A percentile compares a stretch with the other conserved stretches of the same genome.
phyloP scores from a whole-genome alignment of 768 basidiomycete genomes.

The Kwoniella dendrophila region DNA sequence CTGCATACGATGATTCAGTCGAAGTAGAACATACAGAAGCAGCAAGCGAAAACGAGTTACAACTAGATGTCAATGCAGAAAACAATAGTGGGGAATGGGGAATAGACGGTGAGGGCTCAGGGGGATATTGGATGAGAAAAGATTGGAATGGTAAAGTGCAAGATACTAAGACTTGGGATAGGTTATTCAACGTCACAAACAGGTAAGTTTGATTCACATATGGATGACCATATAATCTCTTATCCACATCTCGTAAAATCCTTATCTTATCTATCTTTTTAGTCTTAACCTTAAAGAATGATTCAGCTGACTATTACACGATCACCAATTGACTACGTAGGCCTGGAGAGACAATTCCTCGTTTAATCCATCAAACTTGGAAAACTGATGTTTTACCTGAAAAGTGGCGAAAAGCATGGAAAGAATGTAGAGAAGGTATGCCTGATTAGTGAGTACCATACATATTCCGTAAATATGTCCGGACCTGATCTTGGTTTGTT shows the following conservation, averaged over 20 bases:
- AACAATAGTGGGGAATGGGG: slow-evolving; percentile 31
- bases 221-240: too few relatives aligned
- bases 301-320: slow-evolving; percentile 4
- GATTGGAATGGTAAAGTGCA: slow-evolving; percentile 52
- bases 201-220: slow-evolving; percentile 38
- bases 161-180: slow-evolving; percentile 46
- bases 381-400: slow-evolving; percentile 82
- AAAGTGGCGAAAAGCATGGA: slow-evolving; percentile 77
- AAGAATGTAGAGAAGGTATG: slow-evolving; percentile 87
- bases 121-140: slow-evolving; percentile 49
- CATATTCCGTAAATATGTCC: neutral
- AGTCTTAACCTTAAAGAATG: slow-evolving; percentile 5
- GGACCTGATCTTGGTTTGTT: slow-evolving; percentile 18
- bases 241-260: neutral
- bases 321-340: slow-evolving; percentile 56
- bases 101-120: slow-evolving; percentile 45
- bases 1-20: slow-evolving; percentile 16
- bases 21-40: neutral
- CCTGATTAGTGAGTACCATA: slow-evolving; percentile 80
- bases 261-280: slow-evolving; percentile 2
- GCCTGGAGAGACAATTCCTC: slow-evolving; percentile 76
- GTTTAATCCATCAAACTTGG: slow-evolving; percentile 98
- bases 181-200: slow-evolving; percentile 47
- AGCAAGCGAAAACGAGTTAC: neutral
- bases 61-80: neutral